phyloP scores from a whole-genome alignment of 2,329 filamentous ascomycete species.

The Trichoderma semiorbis region DNA sequence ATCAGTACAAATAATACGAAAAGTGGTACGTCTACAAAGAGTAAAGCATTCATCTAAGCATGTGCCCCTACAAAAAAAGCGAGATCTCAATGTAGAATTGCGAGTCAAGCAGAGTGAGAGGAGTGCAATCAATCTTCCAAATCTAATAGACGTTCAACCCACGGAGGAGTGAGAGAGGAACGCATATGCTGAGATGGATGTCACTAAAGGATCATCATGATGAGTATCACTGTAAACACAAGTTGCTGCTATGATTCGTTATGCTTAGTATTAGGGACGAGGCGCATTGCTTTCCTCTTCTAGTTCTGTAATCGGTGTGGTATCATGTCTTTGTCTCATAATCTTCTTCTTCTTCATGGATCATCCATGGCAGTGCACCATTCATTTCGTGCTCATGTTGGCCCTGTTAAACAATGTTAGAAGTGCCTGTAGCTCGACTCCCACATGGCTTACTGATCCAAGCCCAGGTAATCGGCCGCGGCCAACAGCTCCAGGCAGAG shows the following conservation, averaged over 20 bases:
- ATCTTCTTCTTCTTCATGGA: background rate
- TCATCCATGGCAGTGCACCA: background rate
- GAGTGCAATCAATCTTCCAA: constrained; percentile 49
- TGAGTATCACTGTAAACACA: background rate
- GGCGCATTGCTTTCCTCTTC: background rate
- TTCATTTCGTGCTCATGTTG: constrained; percentile 39
- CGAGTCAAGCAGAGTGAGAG: constrained; percentile 51
- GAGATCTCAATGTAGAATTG: constrained; percentile 41
- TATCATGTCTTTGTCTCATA: constrained; percentile 9
- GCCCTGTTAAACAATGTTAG: constrained; percentile 34
- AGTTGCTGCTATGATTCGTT: background rate
- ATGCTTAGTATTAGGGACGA: constrained; percentile 4
- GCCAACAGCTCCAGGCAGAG: constrained; percentile 73
- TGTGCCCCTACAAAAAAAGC: constrained; percentile 49
- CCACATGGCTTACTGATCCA: constrained; percentile 50
- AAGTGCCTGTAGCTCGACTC: constrained; percentile 15
- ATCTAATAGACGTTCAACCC: constrained; percentile 53
- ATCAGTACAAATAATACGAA: background rate
- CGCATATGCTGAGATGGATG: constrained; percentile 54
- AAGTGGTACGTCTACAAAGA: background rate
- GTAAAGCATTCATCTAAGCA: constrained; percentile 13
- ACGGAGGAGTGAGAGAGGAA: constrained; percentile 47
- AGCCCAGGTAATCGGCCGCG: constrained; percentile 71
- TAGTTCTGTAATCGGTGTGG: background rate
- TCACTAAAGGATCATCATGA: background rate